Evolutionary conservation across 768 basidiomycete genomes (phyloP).

Genomic region (Termitomyces sp.): DNA sequence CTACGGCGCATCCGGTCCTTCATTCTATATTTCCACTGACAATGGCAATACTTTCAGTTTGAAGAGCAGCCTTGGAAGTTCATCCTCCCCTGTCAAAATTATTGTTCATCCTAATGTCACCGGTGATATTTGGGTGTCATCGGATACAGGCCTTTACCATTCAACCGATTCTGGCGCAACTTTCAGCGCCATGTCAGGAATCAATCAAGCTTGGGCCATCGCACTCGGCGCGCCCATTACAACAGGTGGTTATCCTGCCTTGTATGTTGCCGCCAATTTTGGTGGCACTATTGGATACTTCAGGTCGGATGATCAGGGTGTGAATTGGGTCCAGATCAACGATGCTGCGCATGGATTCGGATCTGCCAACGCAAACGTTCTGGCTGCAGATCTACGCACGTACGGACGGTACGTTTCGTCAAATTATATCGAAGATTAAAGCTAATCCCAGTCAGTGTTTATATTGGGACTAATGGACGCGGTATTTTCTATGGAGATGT

Average conservation of each 20-base stretch:
- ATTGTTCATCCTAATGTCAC: conserved; percentile 48
- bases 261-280: conserved; percentile 52
- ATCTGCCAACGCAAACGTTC: conserved; percentile 36
- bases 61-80: conserved; percentile 39
- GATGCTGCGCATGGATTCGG: conserved; percentile 56
- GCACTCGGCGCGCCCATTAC: conserved; percentile 49
- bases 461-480: conserved; percentile 58
- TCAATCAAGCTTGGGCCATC: conserved; percentile 51
- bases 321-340: conserved; percentile 56
- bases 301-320: conserved; percentile 51
- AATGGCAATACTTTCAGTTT: conserved; percentile 47
- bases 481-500: conserved; percentile 50
- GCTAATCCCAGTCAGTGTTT: conserved; percentile 33
- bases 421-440: not conserved
- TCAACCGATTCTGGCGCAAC: conserved; percentile 46
- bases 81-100: conserved; percentile 45
- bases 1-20: conserved; percentile 51
- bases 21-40: conserved; percentile 58
- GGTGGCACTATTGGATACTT: conserved; percentile 48
- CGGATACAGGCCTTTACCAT: conserved; percentile 53
- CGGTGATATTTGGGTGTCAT: conserved; percentile 63
- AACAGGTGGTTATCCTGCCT: conserved; percentile 44
- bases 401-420: conserved; percentile 41
- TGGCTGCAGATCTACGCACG: conserved; percentile 48
- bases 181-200: conserved; percentile 42